These are phyloP conservation scores for Candida caryicola DNA, from an alignment of 805 yeast species.

Conservation along the genomic window DNA sequence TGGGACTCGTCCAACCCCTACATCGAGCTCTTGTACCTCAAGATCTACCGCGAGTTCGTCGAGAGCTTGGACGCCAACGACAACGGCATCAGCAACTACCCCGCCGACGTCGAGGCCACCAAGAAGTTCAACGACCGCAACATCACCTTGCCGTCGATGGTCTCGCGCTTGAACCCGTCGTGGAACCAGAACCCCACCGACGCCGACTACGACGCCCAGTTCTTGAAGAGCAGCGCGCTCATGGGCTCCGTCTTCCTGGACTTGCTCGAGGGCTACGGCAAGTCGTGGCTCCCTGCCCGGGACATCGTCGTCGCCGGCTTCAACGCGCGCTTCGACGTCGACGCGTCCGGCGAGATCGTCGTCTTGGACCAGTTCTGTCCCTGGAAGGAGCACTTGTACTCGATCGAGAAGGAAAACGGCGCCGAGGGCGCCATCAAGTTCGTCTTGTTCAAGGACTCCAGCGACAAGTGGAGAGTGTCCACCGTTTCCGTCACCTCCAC, in stretches of 20 bases:
- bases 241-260: constrained; percentile 81
- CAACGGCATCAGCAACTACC: constrained; percentile 79
- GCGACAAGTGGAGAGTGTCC: constrained; percentile 77
- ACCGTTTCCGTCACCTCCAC: constrained; percentile 82
- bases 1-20: constrained; percentile 35
- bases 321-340: constrained; percentile 54
- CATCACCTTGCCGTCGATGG: constrained; percentile 74
- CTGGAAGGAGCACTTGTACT: constrained; percentile 91
- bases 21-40: constrained; percentile 65
- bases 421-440: constrained; percentile 61
- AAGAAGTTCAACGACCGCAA: constrained; percentile 70
- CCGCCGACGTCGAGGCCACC: constrained; percentile 47
- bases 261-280: constrained; percentile 67
- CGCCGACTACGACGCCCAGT: constrained; percentile 62
- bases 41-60: constrained; percentile 80
- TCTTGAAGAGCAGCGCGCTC: constrained; percentile 66
- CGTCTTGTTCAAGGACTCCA: constrained; percentile 77
- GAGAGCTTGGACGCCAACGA: constrained; percentile 96
- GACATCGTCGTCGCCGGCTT: constrained; percentile 72
- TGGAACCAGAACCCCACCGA: constrained; percentile 75
- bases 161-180: constrained; percentile 76
- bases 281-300: constrained; percentile 90
- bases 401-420: constrained; percentile 59
- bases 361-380: constrained; percentile 78
- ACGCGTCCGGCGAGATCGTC: constrained; percentile 69